Conservation (phyloP, 2,329 filamentous ascomycete genomes). For the Beauveria scarabaeidicola region DNA sequence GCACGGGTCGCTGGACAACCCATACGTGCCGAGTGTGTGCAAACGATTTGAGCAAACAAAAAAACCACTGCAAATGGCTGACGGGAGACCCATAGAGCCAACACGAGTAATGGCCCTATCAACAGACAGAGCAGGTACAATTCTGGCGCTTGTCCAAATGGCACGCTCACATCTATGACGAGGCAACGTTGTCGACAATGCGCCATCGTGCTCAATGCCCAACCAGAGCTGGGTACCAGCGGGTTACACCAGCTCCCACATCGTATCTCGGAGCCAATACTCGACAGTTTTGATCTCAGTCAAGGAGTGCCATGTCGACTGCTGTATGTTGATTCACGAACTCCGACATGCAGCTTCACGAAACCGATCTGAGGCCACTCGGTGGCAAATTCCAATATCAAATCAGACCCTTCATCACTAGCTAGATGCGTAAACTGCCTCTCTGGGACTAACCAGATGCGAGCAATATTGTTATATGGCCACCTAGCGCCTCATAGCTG, state of each 20-base stretch:
- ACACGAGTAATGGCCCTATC: too few species aligned
- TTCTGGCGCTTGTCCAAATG: neutral
- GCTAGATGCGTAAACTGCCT: neutral
- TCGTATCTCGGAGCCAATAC: neutral
- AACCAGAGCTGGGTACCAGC: neutral
- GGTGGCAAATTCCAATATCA: neutral
- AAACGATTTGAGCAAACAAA: too few species aligned
- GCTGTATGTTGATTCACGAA: too few species aligned
- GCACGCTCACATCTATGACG: neutral
- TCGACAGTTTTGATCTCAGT: too few species aligned
- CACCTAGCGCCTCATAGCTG: neutral
- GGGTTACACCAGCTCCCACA: neutral
- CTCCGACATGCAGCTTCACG: too few species aligned
- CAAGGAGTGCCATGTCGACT: too few species aligned
- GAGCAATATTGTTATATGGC: neutral
- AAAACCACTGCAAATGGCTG: too few species aligned
- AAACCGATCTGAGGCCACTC: neutral
- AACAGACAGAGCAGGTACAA: neutral
- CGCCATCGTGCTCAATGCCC: neutral
- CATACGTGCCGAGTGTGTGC: too few species aligned
- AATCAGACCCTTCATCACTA: neutral
- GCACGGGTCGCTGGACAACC: too few species aligned
- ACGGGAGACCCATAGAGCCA: neutral
- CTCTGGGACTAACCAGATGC: neutral
- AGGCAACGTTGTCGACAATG: neutral